phyloP scores from a whole-genome alignment of 2,329 filamentous ascomycete species.

The Endoconidiophora laricicola region DNA sequence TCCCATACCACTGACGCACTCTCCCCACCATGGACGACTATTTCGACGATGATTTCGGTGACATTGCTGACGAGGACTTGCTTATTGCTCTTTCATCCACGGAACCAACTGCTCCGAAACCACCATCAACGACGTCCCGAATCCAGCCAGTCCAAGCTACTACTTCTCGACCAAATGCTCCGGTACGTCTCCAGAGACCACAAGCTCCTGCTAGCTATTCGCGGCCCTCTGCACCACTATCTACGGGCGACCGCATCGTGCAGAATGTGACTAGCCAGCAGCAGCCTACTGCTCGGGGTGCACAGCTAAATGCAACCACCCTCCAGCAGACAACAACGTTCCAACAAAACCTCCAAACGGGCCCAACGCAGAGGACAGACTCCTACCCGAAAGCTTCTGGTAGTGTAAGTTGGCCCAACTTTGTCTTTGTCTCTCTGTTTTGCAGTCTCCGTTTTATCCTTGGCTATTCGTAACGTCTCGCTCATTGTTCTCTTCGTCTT shows the following conservation, averaged over 20 bases:
- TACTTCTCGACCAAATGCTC: not conserved
- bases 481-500: not conserved
- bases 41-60: slow-evolving; percentile 34
- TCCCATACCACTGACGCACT: not conserved
- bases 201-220: not conserved
- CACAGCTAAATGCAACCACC: not conserved
- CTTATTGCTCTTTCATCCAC: slow-evolving; percentile 32
- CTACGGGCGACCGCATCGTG: no score
- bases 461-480: no score
- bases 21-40: slow-evolving; percentile 28
- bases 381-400: no score
- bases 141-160: no score
- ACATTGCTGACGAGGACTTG: slow-evolving; percentile 49
- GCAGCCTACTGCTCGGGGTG: no score
- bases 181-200: not conserved
- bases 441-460: no score
- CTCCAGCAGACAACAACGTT: slow-evolving; percentile 6
- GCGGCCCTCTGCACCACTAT: not conserved
- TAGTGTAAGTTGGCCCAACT: no score
- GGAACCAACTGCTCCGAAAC: not conserved
- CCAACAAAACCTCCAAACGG: not conserved
- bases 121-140: no score
- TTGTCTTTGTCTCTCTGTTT: no score
- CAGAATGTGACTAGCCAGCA: no score
- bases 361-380: no score